Evolutionary conservation across 2,329 filamentous ascomycete genomes (phyloP).

Genomic region (Diaporthe capsici): DNA sequence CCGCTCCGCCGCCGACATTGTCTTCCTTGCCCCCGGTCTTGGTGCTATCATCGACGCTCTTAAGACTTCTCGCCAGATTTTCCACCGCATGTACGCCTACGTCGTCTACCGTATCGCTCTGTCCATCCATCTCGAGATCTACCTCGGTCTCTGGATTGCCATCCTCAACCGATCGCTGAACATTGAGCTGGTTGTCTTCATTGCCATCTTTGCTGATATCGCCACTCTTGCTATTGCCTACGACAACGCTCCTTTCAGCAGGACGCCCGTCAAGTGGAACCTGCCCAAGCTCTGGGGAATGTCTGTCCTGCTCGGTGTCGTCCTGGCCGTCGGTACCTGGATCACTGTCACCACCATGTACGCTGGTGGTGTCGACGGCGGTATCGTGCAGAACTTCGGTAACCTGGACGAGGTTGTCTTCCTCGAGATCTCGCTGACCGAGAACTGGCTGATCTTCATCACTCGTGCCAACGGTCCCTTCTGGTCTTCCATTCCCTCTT

Average conservation of each 20-base stretch:
- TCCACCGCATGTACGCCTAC: slow-evolving; percentile 97
- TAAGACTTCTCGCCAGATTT: slow-evolving; percentile 94
- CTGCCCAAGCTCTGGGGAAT: slow-evolving; percentile 94
- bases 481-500: slow-evolving; percentile 91
- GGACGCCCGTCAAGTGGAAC: slow-evolving; percentile 94
- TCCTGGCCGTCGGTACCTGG: slow-evolving; percentile 88
- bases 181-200: slow-evolving; percentile 91
- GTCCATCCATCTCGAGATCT: slow-evolving; percentile 92
- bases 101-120: slow-evolving; percentile 95
- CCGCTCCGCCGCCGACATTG: slow-evolving; percentile 91
- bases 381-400: slow-evolving; percentile 93
- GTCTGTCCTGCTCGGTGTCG: slow-evolving; percentile 85
- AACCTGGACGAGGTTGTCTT: slow-evolving; percentile 86
- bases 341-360: slow-evolving; percentile 90
- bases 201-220: slow-evolving; percentile 94
- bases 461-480: slow-evolving; percentile 93
- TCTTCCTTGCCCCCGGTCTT: slow-evolving; percentile 92
- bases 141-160: slow-evolving; percentile 91
- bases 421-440: slow-evolving; percentile 89
- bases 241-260: slow-evolving; percentile 90
- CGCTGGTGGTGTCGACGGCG: slow-evolving; percentile 76
- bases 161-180: slow-evolving; percentile 88
- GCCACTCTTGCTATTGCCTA: slow-evolving; percentile 94
- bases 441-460: slow-evolving; percentile 98
- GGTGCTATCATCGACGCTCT: slow-evolving; percentile 93